Conservation (phyloP, 83 land plant genomes). For the Larix sibirica region DNA sequence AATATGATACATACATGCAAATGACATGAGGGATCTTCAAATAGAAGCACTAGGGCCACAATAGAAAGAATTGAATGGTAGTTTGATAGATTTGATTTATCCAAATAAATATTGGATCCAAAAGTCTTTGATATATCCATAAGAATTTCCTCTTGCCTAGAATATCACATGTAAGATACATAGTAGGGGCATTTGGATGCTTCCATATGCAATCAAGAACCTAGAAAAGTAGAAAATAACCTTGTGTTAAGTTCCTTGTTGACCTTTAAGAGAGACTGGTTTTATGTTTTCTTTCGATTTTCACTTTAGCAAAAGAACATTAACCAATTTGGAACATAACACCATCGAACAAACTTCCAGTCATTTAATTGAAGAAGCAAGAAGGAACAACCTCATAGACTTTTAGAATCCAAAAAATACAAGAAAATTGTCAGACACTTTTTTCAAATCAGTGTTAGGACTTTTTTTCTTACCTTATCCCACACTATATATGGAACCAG, state of each 20-base stretch:
- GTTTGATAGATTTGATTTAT: slow-evolving; percentile 41
- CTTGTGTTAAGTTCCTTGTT: not conserved
- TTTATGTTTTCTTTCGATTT: not conserved
- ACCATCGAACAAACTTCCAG: not conserved
- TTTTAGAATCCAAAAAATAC: not conserved
- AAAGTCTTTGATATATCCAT: slow-evolving; percentile 54
- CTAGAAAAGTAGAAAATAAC: slow-evolving; percentile 29
- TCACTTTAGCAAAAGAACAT: not conserved
- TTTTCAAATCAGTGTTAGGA: not conserved
- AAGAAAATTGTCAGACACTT: not conserved
- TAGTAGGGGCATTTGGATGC: slow-evolving; percentile 66
- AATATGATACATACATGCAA: slow-evolving; percentile 46
- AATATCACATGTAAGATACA: slow-evolving; percentile 84
- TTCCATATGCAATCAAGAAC: slow-evolving; percentile 88
- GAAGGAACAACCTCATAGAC: not conserved
- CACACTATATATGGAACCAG: too few species aligned
- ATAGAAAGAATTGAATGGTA: slow-evolving; percentile 41
- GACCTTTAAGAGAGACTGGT: not conserved
- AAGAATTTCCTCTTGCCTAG: slow-evolving; percentile 87
- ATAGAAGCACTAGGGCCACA: slow-evolving; percentile 58
- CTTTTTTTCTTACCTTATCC: too few species aligned
- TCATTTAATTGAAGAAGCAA: not conserved
- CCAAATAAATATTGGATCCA: slow-evolving; percentile 74
- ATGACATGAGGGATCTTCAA: slow-evolving; percentile 67
- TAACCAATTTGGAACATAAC: not conserved